phyloP scores from a whole-genome alignment of 441 rosid species.

The Populus hybrid region DNA sequence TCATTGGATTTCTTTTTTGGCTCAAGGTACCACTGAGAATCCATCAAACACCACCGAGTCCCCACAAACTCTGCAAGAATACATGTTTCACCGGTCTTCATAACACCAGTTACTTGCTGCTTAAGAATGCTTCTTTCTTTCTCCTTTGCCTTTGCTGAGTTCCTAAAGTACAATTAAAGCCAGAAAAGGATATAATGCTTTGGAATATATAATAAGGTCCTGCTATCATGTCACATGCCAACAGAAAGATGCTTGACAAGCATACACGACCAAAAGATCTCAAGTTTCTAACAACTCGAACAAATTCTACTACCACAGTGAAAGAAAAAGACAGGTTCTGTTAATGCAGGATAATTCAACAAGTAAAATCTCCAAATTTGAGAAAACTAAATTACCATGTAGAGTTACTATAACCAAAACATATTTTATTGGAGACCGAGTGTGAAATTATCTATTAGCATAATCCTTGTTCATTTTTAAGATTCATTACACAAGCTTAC shows the following conservation, averaged over 20 bases:
- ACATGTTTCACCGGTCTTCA: slow-evolving; percentile 43
- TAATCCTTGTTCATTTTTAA: background rate
- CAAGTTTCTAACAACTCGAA: background rate
- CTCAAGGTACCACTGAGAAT: slow-evolving; percentile 57
- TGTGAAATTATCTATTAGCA: background rate
- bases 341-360: background rate
- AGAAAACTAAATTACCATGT: background rate
- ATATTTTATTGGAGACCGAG: background rate
- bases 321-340: background rate
- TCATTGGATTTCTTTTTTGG: slow-evolving; percentile 23
- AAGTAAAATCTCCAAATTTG: background rate
- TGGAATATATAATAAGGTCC: slow-evolving; percentile 3
- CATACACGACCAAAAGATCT: background rate
- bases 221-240: background rate
- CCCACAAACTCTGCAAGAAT: slow-evolving; percentile 55
- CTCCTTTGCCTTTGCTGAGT: slow-evolving; percentile 28
- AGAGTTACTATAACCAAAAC: background rate
- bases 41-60: slow-evolving; percentile 60
- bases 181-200: slow-evolving; percentile 11
- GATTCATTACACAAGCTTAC: background rate
- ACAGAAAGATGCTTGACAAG: background rate
- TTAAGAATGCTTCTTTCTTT: slow-evolving; percentile 27
- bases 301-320: background rate
- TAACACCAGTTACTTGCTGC: slow-evolving; percentile 52
- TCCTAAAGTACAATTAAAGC: slow-evolving; percentile 26